Evolutionary conservation across 1,284 basidiomycete species (phyloP).

Genomic region (Cutaneotrichosporon dermatis): DNA sequence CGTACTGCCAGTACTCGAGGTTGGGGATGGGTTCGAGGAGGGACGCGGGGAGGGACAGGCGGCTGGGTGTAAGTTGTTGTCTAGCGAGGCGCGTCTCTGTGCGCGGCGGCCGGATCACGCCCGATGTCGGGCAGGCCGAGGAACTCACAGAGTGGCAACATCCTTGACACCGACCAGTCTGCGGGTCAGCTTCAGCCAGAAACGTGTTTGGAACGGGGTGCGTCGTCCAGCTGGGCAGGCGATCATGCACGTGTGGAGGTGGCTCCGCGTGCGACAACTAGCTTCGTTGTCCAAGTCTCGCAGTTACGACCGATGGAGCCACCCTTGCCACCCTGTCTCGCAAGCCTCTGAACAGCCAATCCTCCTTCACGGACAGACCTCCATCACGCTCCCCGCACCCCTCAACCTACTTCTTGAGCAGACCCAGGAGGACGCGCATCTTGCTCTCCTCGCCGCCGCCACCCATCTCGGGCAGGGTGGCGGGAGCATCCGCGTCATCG

Average conservation of each 20-base stretch:
- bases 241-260: too few relatives aligned
- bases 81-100: too few relatives aligned
- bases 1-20: constrained; percentile 92
- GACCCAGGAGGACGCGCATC: constrained; percentile 80
- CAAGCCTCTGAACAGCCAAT: background rate
- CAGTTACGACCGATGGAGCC: too few relatives aligned
- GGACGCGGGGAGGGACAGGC: constrained; percentile 77
- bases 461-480: constrained; percentile 66
- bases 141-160: constrained; percentile 73
- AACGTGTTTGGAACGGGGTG: background rate
- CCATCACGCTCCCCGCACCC: background rate
- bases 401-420: constrained; percentile 73
- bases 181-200: constrained; percentile 5
- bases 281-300: too few relatives aligned
- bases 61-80: constrained; percentile 1
- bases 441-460: constrained; percentile 78
- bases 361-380: background rate
- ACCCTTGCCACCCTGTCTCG: too few relatives aligned
- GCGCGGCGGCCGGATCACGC: too few relatives aligned
- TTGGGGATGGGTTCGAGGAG: constrained; percentile 87
- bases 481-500: constrained; percentile 50
- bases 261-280: too few relatives aligned
- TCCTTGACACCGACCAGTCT: constrained; percentile 67
- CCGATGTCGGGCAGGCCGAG: too few relatives aligned
- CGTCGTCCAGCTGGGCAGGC: too few relatives aligned